Conservation (phyloP, 495 filamentous ascomycete genomes). For the Hypoxylon crocopeplum region DNA sequence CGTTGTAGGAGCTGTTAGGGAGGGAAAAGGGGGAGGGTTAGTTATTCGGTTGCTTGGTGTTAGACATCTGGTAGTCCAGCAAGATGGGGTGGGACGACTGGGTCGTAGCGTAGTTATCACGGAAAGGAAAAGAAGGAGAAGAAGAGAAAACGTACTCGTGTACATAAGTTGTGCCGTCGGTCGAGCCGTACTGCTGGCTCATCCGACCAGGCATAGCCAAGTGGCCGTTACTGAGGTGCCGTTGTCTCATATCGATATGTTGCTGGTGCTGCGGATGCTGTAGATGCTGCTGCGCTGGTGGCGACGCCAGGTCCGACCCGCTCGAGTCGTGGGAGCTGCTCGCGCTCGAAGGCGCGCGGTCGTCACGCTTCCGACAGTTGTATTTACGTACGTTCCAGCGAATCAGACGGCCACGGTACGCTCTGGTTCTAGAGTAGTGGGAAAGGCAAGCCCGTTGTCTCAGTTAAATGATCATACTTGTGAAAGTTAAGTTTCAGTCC, state of each 20-base stretch:
- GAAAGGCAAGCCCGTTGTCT: neutral
- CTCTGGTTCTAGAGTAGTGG: conserved; percentile 13
- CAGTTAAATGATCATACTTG: no score
- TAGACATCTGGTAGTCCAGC: no score
- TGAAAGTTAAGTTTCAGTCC: no score
- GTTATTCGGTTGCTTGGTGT: no score
- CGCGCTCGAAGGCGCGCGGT: conserved; percentile 7
- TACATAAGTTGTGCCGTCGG: neutral
- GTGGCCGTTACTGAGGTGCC: neutral
- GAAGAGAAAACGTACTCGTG: neutral
- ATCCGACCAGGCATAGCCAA: conserved; percentile 23
- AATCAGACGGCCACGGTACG: conserved; percentile 53
- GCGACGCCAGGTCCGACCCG: conserved; percentile 13
- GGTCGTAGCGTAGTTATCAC: no score
- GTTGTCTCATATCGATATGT: neutral
- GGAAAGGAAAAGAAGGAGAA: neutral
- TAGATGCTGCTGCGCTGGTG: neutral
- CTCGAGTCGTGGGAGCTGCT: no score
- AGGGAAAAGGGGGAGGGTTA: neutral
- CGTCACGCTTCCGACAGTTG: conserved; percentile 44
- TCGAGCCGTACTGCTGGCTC: conserved; percentile 8
- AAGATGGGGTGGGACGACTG: no score
- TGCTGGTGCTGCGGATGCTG: neutral
- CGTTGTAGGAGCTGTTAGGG: neutral
- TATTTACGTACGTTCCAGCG: conserved; percentile 56